phyloP scores from a whole-genome alignment of 257 asterid species.

The Agastache rugosa region DNA sequence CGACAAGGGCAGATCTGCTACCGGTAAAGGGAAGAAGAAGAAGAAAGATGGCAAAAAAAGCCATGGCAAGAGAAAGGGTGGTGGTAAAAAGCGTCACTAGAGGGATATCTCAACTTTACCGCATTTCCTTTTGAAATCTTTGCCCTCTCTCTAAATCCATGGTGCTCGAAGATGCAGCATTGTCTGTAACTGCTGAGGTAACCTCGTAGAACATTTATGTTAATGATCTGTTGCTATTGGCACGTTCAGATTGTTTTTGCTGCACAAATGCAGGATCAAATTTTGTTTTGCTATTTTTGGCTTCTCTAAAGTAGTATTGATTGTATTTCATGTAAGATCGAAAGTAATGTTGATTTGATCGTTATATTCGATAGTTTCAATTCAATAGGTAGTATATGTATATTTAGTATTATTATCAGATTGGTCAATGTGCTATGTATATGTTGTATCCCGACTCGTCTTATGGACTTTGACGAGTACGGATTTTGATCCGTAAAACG shows the following conservation, averaged over 20 bases:
- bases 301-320: background rate
- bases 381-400: too few species aligned
- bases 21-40: constrained; percentile 57
- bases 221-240: background rate
- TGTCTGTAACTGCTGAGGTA: background rate
- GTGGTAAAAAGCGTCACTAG: constrained; percentile 65
- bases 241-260: background rate
- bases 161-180: background rate
- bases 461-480: too few species aligned
- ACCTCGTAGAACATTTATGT: background rate
- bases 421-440: too few species aligned
- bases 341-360: background rate
- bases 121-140: background rate
- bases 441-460: too few species aligned
- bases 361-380: background rate
- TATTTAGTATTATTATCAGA: too few species aligned
- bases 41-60: constrained; percentile 66
- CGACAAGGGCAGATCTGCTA: constrained; percentile 30
- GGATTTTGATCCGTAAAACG: too few species aligned
- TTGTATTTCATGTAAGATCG: background rate
- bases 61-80: constrained; percentile 58
- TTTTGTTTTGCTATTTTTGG: background rate
- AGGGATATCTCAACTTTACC: constrained; percentile 10
- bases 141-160: background rate
- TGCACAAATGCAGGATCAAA: background rate